Evolutionary conservation across 2,329 filamentous ascomycete genomes (phyloP).

Genomic region (Endocalyx cinctus): DNA sequence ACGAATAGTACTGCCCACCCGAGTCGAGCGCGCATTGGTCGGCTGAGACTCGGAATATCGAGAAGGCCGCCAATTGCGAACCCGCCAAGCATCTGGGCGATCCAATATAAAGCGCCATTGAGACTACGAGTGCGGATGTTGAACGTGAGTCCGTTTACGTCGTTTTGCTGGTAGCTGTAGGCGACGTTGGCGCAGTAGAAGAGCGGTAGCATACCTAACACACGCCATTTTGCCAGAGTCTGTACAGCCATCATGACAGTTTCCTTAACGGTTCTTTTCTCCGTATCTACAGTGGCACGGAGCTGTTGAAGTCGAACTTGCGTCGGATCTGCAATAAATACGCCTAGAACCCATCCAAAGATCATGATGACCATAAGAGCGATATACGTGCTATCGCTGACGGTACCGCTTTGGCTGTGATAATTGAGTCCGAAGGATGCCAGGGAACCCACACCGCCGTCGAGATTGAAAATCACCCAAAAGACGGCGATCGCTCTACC

Average conservation of each 20-base stretch:
- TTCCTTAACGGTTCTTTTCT: slow-evolving; percentile 8
- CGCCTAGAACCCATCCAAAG: slow-evolving; percentile 10
- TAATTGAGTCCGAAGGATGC: slow-evolving; percentile 13
- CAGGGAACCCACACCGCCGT: slow-evolving; percentile 10
- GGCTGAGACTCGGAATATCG: slow-evolving; percentile 9
- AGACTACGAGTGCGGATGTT: slow-evolving; percentile 12
- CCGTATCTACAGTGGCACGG: slow-evolving; percentile 8
- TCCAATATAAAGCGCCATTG: slow-evolving; percentile 11
- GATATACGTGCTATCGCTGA: slow-evolving; percentile 11
- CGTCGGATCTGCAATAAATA: slow-evolving; percentile 10
- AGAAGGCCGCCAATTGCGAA: slow-evolving; percentile 10
- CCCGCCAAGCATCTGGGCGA: slow-evolving; percentile 11
- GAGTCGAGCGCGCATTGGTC: slow-evolving; percentile 8
- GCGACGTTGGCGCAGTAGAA: slow-evolving; percentile 12
- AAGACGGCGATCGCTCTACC: slow-evolving; percentile 12
- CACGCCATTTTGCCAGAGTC: slow-evolving; percentile 10
- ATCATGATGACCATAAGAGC: slow-evolving; percentile 11
- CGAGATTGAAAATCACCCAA: slow-evolving; percentile 13
- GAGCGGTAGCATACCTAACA: slow-evolving; percentile 9
- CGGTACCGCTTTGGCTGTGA: slow-evolving; percentile 9
- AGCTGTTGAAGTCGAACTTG: slow-evolving; percentile 10
- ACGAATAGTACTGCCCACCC: slow-evolving; percentile 9
- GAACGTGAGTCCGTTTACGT: slow-evolving; percentile 11
- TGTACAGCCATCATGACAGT: slow-evolving; percentile 6
- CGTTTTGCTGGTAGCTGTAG: slow-evolving; percentile 13